Percentiles rank a stretch among this genome's conserved stretches.
phyloP scores from a whole-genome alignment of 176 grass and related monocot genomes.

The Neostapfia colusana region DNA sequence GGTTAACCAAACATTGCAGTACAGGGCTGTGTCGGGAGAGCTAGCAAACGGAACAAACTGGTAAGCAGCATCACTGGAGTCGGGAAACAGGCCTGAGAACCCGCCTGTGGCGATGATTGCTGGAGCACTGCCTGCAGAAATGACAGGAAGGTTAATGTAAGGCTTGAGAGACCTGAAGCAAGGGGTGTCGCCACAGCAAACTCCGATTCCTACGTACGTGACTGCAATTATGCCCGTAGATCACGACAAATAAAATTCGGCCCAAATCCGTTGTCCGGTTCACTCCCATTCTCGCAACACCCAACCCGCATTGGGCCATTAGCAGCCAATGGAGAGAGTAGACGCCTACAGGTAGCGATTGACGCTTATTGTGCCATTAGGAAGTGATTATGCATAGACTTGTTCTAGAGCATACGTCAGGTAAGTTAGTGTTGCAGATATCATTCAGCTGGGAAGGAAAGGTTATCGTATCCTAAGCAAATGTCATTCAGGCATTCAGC shows the following conservation, averaged over 20 bases:
- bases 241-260: slow-evolving; percentile 6
- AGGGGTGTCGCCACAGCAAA: background rate
- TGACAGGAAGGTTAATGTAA: slow-evolving; percentile 30
- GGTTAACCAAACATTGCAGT: slow-evolving; percentile 67
- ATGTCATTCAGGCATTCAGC: slow-evolving; percentile 19
- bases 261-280: background rate
- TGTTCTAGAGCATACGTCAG: slow-evolving; percentile 1
- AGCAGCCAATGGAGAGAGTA: background rate
- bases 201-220: background rate
- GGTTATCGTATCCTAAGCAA: slow-evolving; percentile 30
- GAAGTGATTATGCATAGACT: slow-evolving; percentile 5
- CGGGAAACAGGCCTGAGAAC: slow-evolving; percentile 78
- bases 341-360: background rate
- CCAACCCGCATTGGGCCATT: slow-evolving; percentile 1
- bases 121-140: slow-evolving; percentile 76
- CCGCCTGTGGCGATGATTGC: slow-evolving; percentile 72
- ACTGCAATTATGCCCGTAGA: background rate
- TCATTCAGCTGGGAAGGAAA: slow-evolving; percentile 25
- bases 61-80: slow-evolving; percentile 63
- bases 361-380: background rate
- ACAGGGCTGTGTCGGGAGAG: slow-evolving; percentile 36
- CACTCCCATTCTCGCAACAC: background rate
- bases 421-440: slow-evolving; percentile 9
- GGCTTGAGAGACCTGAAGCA: slow-evolving; percentile 1
- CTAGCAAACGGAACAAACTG: background rate